Base-by-base conservation (phyloP, 495 filamentous ascomycete genomes). In the Aspergillus ellipticus region DNA sequence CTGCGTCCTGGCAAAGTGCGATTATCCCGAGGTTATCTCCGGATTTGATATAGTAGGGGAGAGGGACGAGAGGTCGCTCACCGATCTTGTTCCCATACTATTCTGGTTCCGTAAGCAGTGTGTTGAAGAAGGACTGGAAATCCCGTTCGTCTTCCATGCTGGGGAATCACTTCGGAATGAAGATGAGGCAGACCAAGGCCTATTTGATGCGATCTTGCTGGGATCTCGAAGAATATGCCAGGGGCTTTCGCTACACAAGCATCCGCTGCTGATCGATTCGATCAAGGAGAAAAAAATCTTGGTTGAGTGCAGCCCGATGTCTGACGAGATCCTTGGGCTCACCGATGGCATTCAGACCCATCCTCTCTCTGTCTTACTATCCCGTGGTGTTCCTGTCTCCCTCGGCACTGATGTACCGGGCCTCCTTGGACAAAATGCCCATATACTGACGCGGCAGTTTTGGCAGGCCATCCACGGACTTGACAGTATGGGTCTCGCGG, bases 91-190 rank as follows among this genome's bases (percentile, higher is more conserved):
- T 0, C 91, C 92, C 0, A 81, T 95, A 51, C 72, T 97, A 0
- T 91, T 97, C 63, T 96, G 89, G 89, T 97, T 97, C 76, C 84
- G 84, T 33, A 93, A 93, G 64, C 81, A 82, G 49, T 97, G 92
- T 66, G 80, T 81, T 10, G 81, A 89, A 62, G 85, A 90, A 65
- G 84, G 79, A 7, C 79, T 96, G 26, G 83, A 94, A 20, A 86
- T 98, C n/a, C 94, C 94, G 3, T 95, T 96, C 72, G 94, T 93
- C 75, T 92, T 98, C 69, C 92, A 96, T 63, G 94, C 92, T 2
- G 94, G 92, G 26, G 91, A 96, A 67, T 86, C 80, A 37, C 80
- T 92, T 0, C 89, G 89, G 15, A 86, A 92, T 59, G 91, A 89
- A 13, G 85, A 82, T 60, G 75, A 74, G 20, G 83, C 86, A 0